Evolutionary conservation across 768 basidiomycete species (phyloP).

Genomic region (Fistulinella prunicolor): DNA sequence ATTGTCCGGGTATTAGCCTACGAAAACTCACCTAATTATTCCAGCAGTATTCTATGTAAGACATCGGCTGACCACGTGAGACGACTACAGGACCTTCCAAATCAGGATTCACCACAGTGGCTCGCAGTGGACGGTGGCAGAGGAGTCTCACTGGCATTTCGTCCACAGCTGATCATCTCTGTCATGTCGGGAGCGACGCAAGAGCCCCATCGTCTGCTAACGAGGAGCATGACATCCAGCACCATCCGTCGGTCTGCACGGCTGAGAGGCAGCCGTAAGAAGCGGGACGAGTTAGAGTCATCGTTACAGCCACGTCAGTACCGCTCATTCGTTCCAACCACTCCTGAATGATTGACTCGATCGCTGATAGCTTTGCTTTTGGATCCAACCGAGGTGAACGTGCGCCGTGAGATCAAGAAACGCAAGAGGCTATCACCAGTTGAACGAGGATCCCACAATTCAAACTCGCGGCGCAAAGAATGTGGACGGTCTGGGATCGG

Average conservation of each 20-base stretch:
- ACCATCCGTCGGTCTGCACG: constrained; percentile 24
- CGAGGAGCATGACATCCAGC: constrained; percentile 25
- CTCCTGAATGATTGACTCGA: neutral
- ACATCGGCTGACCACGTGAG: constrained; percentile 22
- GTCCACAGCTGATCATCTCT: neutral
- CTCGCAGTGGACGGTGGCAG: constrained; percentile 3
- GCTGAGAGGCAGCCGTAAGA: constrained; percentile 5
- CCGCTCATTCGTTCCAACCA: neutral
- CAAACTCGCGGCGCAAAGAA: constrained; percentile 7
- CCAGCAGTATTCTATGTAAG: no score
- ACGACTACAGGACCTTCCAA: constrained; percentile 33
- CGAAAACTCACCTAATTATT: no score
- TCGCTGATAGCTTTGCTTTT: constrained; percentile 8
- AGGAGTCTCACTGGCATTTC: neutral
- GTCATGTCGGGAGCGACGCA: constrained; percentile 20
- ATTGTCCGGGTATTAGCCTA: neutral
- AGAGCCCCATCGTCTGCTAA: constrained; percentile 12
- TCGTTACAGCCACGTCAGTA: constrained; percentile 15
- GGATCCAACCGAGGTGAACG: neutral
- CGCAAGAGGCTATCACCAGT: constrained; percentile 3
- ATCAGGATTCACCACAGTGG: constrained; percentile 15
- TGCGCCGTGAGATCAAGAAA: constrained; percentile 4
- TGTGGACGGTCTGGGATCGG: constrained; percentile 10
- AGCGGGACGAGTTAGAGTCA: no score
- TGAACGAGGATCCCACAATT: neutral